Evolutionary conservation across 148 eudicot species (phyloP), one percentile per base, ranked within the genome.

Genomic region (Vaccinium myrtillus): DNA sequence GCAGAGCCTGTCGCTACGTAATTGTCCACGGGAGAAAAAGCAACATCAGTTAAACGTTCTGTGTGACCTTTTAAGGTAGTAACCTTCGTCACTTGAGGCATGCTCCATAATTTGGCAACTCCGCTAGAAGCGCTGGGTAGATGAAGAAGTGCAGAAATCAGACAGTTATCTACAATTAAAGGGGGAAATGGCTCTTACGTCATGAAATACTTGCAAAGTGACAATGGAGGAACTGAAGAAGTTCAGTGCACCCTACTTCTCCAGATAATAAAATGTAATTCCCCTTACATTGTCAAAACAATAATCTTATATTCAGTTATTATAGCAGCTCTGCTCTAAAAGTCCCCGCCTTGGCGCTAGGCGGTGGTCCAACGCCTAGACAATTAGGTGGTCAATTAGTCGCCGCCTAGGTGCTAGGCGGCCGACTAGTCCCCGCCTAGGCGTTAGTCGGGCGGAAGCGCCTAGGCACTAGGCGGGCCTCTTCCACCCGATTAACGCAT

Each of bases 61-160:
- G 93, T 92, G 85, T 97, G 99, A 46, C 99, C 99, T 87, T 94
- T 95, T 76, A 95, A 86, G 65, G 94, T 90, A 25, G 93, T 91
- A 32, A 90, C 87, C 87, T 79, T 95, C 81, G 59, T 87, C 83
- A 94, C 86, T 48, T 93, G 88, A 81, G 99, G 99, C 96, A 94
- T 92, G 91, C 92, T 93, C 99, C 99, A 97, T 87, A 95, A 32
- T 89, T 92, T 94, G 58, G 95, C 95, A 88, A 95, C 95, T 90
- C 98, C 99, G 86, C 87, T 97, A 70, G 91, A 79, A 70, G 99
- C 87, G 77, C 99, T 97, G 83, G 43, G 43, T 14, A 14, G 39
- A 27, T 18, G 39, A 69, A 69, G 8, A 39, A 36, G 39, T 16
- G 23, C 77, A 39, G 49, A 73, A 73, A 16, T 39, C n/a, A 39